Evolutionary conservation across 495 filamentous ascomycete genomes (phyloP), one percentile per base, ranked within the genome.

Genomic region (Penicillium simplicissimum): DNA sequence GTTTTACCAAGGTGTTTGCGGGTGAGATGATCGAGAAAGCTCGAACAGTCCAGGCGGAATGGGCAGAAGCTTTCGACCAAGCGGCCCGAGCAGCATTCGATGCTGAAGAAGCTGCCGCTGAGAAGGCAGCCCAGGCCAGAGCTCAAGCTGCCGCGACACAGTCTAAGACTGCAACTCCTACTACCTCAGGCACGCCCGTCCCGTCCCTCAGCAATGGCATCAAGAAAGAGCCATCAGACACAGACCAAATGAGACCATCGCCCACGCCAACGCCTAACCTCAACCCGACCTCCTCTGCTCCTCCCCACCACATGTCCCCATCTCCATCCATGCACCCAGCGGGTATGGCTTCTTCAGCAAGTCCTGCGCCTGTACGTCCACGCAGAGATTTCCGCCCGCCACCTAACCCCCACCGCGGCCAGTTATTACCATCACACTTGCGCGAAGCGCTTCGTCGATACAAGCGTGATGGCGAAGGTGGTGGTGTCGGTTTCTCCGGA

Each of bases 21-120:
- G 92, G 92, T 52, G 87, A 92, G 54, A 82, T 97, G 55, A 87
- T 96, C 54, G 91, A 96, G 71, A 82, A 84, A 55, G 92, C 93
- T 1, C 82, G 90, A 33, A 85, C 86, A 13, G 85, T 97, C 6
- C 93, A 96, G 73, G 78, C 79, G 48, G 87, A 97, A 75, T 94
- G 89, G 90, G 77, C 86, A 38, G 81, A 82, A 14, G 81, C 83
- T 23, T 72, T 76, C 43, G 76, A 82, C 54, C 68, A 71, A 42
- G 68, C 79, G 40, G 61, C 76, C 21, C 61, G 66, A 15, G 67
- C 75, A 23, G 67, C 75, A 25, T 65, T 73, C 25, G 72, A 74
- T 23, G 66, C 71, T 23, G 69, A 75, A 64, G 65, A 74, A 57
- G 69, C 69, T 0, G 70, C 73, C 11, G 74, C 78, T 31, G 76